Evolutionary conservation across 2,329 filamentous ascomycete genomes (phyloP), one percentile per base, ranked within the genome.

Genomic region (Penicillium nordicum): DNA sequence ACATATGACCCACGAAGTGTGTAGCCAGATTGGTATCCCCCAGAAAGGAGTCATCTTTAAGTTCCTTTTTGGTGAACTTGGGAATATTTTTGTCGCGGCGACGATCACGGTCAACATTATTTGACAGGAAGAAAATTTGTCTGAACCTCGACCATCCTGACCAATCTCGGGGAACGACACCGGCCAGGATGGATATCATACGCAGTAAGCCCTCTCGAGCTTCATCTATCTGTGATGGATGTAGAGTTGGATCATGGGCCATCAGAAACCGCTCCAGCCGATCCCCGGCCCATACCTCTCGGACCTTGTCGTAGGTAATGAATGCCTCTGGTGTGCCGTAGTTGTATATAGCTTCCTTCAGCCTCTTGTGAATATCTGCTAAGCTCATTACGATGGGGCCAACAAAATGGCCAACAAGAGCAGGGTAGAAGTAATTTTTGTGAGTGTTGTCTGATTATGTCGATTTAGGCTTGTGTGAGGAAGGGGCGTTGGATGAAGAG

Each of bases 181-280:
- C 52, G 4, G 52, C 43, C 1, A 63, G 41, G 16, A 59, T 54
- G 1, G 62, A 63, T 8, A 63, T 42, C 4, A 48, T 61, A 10
- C 57, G 51, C 6, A 63, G 14, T 11, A 57, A 45, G 2, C 48
- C 40, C 1, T 29, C 10, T 18, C 29, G 36, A 4, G 21, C 27
- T n/a, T 3, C 29, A 27, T 32, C 47, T 16, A 63, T 45, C 5
- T 29, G 14, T 3, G 36, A 56, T 51, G 12, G 6, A 12, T 1
- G n/a, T 16, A 21, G 25, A 10, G 14, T 50, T 36, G 16, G 52
- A 44, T 8, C 57, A 43, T 7, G 53, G 40, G 1, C 37, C 34
- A 18, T 43, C 21, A 61, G 30, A 36, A 63, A 61, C 21, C 21
- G 36, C 18, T 57, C 49, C 34, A 63, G 30, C 2, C 49, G 49